phyloP scores from a whole-genome alignment of 2,329 filamentous ascomycete genomes.

The Cladophialophora carrionii region DNA sequence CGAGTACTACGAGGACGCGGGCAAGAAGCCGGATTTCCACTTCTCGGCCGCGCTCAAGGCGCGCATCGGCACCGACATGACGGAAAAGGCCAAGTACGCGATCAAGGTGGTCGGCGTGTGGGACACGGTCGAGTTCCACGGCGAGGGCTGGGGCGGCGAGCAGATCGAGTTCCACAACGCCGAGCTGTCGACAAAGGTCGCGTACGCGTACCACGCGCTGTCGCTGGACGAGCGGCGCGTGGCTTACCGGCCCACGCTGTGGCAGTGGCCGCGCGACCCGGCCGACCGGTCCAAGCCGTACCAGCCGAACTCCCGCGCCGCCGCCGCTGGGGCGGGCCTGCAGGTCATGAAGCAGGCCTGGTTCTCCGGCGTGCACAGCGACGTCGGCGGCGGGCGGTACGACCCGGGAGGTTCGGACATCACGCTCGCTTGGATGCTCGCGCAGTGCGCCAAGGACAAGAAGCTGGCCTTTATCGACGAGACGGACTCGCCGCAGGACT shows the following conservation, averaged over 20 bases:
- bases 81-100: conserved; percentile 41
- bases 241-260: conserved; percentile 58
- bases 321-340: no score
- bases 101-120: conserved; percentile 47
- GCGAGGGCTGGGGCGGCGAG: conserved; percentile 39
- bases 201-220: conserved; percentile 47
- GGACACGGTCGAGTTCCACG: conserved; percentile 41
- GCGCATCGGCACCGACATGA: conserved; percentile 33
- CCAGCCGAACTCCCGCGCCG: conserved; percentile 38
- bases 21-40: conserved; percentile 26
- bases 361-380: conserved; percentile 54
- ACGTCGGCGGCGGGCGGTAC: conserved; percentile 50
- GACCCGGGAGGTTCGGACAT: conserved; percentile 55
- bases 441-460: conserved; percentile 43
- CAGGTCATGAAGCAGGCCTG: conserved; percentile 52
- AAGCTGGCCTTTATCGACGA: conserved; percentile 32
- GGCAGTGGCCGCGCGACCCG: conserved; percentile 49
- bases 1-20: conserved; percentile 31
- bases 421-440: conserved; percentile 62
- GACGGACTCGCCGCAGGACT: conserved; percentile 22
- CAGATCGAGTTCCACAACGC: conserved; percentile 41
- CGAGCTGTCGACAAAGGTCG: conserved; percentile 40
- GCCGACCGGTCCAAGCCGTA: conserved; percentile 46
- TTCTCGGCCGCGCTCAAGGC: conserved; percentile 24
- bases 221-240: conserved; percentile 46